These are phyloP conservation scores for Huiozyma sinensis DNA, from an alignment of 805 yeast species.

Conservation along the genomic window DNA sequence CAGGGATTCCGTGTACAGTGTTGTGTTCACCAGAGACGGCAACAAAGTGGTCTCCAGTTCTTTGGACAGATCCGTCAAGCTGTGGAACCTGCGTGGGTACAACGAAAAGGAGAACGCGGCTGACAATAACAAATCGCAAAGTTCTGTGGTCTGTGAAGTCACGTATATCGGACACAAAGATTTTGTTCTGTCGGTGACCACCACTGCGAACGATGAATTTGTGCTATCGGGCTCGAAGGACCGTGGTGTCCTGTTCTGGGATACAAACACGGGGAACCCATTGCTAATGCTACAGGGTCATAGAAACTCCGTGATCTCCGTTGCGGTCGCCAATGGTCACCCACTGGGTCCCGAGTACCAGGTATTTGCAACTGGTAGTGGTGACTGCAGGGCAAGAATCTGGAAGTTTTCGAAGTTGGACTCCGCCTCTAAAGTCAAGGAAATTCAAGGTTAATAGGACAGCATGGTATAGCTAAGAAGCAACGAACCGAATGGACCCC, in stretches of 20 bases:
- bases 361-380: slow-evolving; percentile 93
- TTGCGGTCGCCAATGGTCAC: slow-evolving; percentile 79
- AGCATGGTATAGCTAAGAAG: too few relatives aligned
- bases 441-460: neutral
- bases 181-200: slow-evolving; percentile 86
- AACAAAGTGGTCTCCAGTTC: slow-evolving; percentile 91
- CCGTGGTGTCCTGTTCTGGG: slow-evolving; percentile 97
- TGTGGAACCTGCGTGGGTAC: slow-evolving; percentile 72
- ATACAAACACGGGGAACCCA: slow-evolving; percentile 82
- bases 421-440: neutral
- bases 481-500: too few relatives aligned
- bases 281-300: slow-evolving; percentile 94
- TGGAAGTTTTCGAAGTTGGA: slow-evolving; percentile 65
- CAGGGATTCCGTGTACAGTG: slow-evolving; percentile 90
- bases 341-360: slow-evolving; percentile 49
- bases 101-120: slow-evolving; percentile 1
- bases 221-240: slow-evolving; percentile 92
- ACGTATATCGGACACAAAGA: slow-evolving; percentile 95
- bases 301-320: slow-evolving; percentile 89
- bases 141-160: slow-evolving; percentile 61
- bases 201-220: slow-evolving; percentile 87
- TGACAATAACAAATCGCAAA: slow-evolving; percentile 25
- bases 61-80: slow-evolving; percentile 87
- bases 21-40: slow-evolving; percentile 87
- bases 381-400: slow-evolving; percentile 94